Evolutionary conservation across 345 rosid genomes (phyloP).

Genomic region (Euphorbia pulcherrima): DNA sequence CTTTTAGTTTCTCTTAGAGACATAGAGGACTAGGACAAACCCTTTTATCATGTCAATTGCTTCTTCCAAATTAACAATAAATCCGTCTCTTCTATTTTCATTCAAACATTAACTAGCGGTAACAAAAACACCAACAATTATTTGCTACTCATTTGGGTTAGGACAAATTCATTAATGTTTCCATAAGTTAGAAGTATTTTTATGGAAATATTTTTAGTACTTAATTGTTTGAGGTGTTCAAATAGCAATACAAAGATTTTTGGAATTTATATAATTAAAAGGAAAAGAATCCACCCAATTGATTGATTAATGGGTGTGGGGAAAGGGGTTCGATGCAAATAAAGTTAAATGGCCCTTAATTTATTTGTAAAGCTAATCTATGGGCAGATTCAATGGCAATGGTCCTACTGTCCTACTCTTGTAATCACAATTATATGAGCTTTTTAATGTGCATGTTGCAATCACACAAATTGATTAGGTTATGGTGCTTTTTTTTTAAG

Average conservation of each 20-base stretch:
- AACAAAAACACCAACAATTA: conserved; percentile 27
- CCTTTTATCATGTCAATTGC: conserved; percentile 22
- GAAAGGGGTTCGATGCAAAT: not conserved
- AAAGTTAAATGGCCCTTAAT: conserved; percentile 11
- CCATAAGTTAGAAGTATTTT: not conserved
- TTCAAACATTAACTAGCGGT: conserved; percentile 21
- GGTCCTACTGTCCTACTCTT: conserved; percentile 11
- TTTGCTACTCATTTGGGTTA: conserved; percentile 51
- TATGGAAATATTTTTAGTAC: not conserved
- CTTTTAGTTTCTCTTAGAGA: conserved; percentile 19
- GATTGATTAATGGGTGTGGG: conserved; percentile 11
- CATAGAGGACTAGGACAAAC: conserved; percentile 15
- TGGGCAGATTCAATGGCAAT: conserved; percentile 2
- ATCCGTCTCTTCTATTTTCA: not conserved
- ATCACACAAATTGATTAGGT: not conserved
- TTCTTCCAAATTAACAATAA: conserved; percentile 4
- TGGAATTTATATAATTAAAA: not conserved
- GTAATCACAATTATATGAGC: conserved; percentile 1
- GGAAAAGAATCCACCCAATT: conserved; percentile 21
- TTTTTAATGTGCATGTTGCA: conserved; percentile 1
- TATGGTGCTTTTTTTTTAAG: not conserved
- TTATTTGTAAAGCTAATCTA: not conserved
- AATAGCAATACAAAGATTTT: not conserved
- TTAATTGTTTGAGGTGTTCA: no score
- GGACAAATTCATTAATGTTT: no score